These are phyloP conservation scores for Gossypium ekmanianum DNA, from an alignment of 345 rosid genomes.

Conservation along the genomic window DNA sequence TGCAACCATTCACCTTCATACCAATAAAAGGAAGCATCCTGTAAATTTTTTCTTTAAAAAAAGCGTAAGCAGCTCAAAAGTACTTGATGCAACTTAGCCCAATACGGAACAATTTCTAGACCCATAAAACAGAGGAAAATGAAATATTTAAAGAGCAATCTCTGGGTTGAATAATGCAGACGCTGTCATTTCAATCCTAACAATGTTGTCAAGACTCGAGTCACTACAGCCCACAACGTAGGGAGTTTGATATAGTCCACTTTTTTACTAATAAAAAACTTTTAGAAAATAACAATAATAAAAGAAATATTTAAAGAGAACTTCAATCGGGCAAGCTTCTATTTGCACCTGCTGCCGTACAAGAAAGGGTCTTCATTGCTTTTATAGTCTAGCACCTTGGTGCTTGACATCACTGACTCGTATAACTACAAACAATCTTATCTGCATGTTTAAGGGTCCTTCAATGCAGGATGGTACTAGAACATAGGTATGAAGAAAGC, in stretches of 20 bases:
- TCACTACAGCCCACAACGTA: not conserved
- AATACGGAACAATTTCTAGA: not conserved
- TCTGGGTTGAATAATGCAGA: not conserved
- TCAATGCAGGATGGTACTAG: not conserved
- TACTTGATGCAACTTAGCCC: not conserved
- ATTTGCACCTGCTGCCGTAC: not conserved
- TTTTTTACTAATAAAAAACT: not conserved
- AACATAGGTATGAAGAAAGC: not conserved
- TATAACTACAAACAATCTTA: not conserved
- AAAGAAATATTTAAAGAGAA: not conserved
- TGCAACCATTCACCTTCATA: constrained; percentile 98
- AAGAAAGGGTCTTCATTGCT: not conserved
- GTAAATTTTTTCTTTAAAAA: not conserved
- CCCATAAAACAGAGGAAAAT: not conserved
- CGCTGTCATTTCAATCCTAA: not conserved
- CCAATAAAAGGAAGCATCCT: constrained; percentile 30
- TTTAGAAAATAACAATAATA: too few species aligned
- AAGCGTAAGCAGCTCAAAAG: not conserved
- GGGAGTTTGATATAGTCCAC: not conserved
- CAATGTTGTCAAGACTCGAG: not conserved
- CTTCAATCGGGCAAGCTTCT: not conserved
- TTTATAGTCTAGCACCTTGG: not conserved
- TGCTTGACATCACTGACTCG: not conserved
- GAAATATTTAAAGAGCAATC: not conserved
- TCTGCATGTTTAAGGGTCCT: not conserved